Evolutionary conservation across 176 grass and related monocot species (phyloP), one percentile per base, ranked within the genome.

Genomic region (Themeda triandra): DNA sequence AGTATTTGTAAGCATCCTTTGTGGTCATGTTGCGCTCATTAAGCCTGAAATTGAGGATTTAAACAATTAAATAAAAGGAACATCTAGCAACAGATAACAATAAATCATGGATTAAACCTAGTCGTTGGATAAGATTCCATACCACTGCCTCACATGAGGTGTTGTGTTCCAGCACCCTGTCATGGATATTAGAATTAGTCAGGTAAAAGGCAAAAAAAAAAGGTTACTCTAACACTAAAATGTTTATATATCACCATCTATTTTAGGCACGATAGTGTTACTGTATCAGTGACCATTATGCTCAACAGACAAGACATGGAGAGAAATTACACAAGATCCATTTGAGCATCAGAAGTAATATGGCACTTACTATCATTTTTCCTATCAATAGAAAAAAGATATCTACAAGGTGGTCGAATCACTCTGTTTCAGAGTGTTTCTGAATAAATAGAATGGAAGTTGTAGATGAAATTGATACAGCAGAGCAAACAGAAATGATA

Each of bases 1-100:
- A 98, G 75, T 98, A 98, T 89, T 94, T 88, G 60, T 98, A 98
- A 71, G 93, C 96, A 78, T 91, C 91, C 60, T 98, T 94, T 83
- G 93, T 78, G 80, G 96, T 98, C 89, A 98, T 89, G 75, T 94
- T 90, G 77, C 4, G 87, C 63, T 95, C 91, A 79, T 86, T 69
- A 72, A 98, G 93, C 93, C 96, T 98, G 80, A 8, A 76, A 66
- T 69, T 42, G 56, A 3, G 30, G n/a, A 33, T 51, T 78, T 82
- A 35, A 68, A 33, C 1, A 41, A 67, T 66, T 37, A 67, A 69
- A 69, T 29, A 54, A 88, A 82, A 70, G 10, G 23, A 79, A 39
- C 13, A 73, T 79, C 21, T 39, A 85, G 49, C 10, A 54, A 10
- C 65, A 70, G 65, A 60, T 23, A 40, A 60, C 36, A 37, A 36